A percentile compares a stretch with the other conserved stretches of the same genome.
Evolutionary conservation across 441 rosid genomes (phyloP).

Genomic region (Codiaeum variegatum): DNA sequence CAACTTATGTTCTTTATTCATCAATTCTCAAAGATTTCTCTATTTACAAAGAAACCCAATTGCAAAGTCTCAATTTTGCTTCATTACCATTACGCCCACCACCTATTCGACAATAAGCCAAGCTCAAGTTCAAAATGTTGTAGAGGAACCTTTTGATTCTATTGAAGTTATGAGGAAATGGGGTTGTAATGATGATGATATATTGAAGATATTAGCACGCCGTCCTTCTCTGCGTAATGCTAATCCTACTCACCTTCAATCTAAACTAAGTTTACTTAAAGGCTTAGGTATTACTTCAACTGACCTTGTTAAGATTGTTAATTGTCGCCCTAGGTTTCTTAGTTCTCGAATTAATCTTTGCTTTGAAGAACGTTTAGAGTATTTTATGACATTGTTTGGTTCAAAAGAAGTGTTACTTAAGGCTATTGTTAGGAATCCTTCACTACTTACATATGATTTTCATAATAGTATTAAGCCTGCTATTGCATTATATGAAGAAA

Average conservation of each 20-base stretch:
- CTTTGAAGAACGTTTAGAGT: conserved; percentile 65
- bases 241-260: conserved; percentile 36
- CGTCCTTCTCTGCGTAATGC: conserved; percentile 58
- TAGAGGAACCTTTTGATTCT: conserved; percentile 29
- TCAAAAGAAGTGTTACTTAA: conserved; percentile 53
- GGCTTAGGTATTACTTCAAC: conserved; percentile 51
- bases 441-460: conserved; percentile 65
- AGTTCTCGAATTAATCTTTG: conserved; percentile 45
- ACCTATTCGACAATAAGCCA: conserved; percentile 62
- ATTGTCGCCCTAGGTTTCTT: conserved; percentile 74
- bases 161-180: conserved; percentile 43
- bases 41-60: neutral
- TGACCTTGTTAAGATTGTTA: conserved; percentile 75
- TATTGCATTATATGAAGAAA: conserved; percentile 46
- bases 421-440: conserved; percentile 71
- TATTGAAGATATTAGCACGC: conserved; percentile 42
- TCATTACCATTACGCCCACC: conserved; percentile 11
- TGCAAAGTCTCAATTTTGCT: neutral
- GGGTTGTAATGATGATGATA: conserved; percentile 67
- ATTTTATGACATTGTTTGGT: conserved; percentile 47
- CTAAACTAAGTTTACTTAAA: conserved; percentile 51
- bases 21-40: conserved; percentile 4
- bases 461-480: conserved; percentile 49
- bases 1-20: conserved; percentile 18
- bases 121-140: conserved; percentile 21